phyloP scores from a whole-genome alignment of 169 alveolate species.

The Eimeria brunetti region DNA sequence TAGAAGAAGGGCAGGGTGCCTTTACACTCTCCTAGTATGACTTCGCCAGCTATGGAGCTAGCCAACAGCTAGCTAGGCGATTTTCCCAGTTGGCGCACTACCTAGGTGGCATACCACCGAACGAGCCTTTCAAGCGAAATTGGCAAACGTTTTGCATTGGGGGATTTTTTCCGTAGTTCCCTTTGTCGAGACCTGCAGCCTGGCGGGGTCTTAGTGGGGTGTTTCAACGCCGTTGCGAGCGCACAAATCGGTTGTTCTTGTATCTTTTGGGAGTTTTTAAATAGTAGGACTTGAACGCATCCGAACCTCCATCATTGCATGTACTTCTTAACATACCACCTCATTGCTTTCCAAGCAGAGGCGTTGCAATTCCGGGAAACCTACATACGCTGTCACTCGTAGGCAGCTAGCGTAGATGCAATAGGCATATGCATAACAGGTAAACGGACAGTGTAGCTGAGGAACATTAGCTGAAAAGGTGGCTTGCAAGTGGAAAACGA shows the following conservation, averaged over 20 bases:
- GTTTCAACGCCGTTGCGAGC: not conserved
- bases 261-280: not conserved
- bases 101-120: slow-evolving; percentile 4
- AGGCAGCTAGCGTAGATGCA: not conserved
- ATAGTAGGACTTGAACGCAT: not conserved
- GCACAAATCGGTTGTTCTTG: not conserved
- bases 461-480: not conserved
- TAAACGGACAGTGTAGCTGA: not conserved
- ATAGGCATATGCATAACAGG: not conserved
- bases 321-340: not conserved
- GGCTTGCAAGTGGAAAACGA: not conserved
- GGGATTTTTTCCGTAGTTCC: slow-evolving; percentile 24
- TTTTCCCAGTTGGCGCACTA: not conserved
- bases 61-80: not conserved
- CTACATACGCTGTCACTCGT: not conserved
- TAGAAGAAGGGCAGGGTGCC: slow-evolving; percentile 93
- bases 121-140: not conserved
- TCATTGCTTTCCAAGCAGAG: not conserved
- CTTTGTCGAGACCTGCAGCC: not conserved
- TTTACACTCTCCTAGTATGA: slow-evolving; percentile 89
- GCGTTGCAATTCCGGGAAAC: not conserved
- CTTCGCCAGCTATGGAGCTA: not conserved
- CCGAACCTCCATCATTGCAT: not conserved
- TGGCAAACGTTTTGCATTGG: slow-evolving; percentile 4
- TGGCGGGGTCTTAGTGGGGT: not conserved